A percentile compares a stretch with the other conserved stretches of the same genome.
Evolutionary conservation across 1,284 basidiomycete genomes (phyloP).

Genomic region (Leccinum pachyderme): DNA sequence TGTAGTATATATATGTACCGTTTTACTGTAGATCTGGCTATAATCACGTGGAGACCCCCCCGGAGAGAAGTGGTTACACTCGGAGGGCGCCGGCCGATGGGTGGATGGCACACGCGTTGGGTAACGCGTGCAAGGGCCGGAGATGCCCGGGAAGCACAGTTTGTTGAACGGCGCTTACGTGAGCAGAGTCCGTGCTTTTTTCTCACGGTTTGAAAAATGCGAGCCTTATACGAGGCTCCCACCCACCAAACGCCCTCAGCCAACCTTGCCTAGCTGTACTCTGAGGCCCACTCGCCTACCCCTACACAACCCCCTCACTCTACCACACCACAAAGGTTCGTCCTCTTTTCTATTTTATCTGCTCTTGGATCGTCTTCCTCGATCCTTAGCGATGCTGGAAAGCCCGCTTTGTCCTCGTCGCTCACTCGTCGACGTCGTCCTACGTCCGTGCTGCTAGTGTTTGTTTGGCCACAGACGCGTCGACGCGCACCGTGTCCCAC

Average conservation of each 20-base stretch:
- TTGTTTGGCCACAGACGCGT: conserved; percentile 37
- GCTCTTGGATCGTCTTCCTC: conserved; percentile 21
- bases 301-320: conserved; percentile 20
- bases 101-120: neutral
- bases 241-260: conserved; percentile 37
- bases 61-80: conserved; percentile 10
- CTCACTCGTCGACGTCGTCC: conserved; percentile 11
- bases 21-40: neutral
- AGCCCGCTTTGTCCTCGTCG: conserved; percentile 14
- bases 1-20: too few relatives aligned
- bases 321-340: conserved; percentile 34
- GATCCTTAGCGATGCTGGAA: conserved; percentile 23
- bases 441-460: conserved; percentile 17
- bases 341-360: conserved; percentile 21
- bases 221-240: conserved; percentile 38
- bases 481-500: conserved; percentile 31
- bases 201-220: conserved; percentile 35
- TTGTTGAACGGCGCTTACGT: conserved; percentile 37
- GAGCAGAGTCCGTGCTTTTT: conserved; percentile 37
- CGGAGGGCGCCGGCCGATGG: conserved; percentile 25
- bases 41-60: conserved; percentile 17
- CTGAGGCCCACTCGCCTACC: conserved; percentile 35
- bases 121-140: conserved; percentile 25
- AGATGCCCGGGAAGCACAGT: conserved; percentile 21
- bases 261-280: conserved; percentile 39